Evolutionary conservation across 176 grass and related monocot genomes (phyloP).

Genomic region (Lolium rigidum): DNA sequence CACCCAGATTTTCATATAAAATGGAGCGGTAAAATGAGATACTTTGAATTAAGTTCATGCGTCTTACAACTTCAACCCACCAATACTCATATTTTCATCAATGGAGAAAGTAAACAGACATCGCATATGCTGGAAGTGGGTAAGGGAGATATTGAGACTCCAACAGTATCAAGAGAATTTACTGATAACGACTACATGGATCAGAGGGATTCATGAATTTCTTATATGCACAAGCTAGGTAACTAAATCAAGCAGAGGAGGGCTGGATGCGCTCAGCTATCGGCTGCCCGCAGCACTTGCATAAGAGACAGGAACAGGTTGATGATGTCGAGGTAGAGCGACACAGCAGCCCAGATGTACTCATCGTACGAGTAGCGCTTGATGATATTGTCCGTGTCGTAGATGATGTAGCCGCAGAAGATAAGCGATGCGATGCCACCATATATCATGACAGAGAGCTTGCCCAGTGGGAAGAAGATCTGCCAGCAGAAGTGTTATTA

Average conservation of each 20-base stretch:
- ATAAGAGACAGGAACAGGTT: conserved; percentile 70
- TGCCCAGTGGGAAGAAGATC: conserved; percentile 81
- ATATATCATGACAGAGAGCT: conserved; percentile 78
- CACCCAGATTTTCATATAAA: background rate
- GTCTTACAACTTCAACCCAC: background rate
- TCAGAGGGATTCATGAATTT: conserved; percentile 1
- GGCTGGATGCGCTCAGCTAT: conserved; percentile 35
- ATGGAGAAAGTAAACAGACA: background rate
- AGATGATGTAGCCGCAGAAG: conserved; percentile 86
- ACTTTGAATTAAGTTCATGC: background rate
- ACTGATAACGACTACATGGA: conserved; percentile 3
- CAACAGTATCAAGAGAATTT: background rate
- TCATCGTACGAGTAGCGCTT: conserved; percentile 70
- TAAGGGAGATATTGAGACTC: background rate
- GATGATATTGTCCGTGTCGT: conserved; percentile 79
- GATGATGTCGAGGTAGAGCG: conserved; percentile 77
- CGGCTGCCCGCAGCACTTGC: conserved; percentile 49
- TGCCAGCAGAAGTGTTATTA: conserved; percentile 43
- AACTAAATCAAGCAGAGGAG: background rate
- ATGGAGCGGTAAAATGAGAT: background rate
- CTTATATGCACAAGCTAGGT: conserved; percentile 40
- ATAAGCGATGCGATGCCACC: conserved; percentile 66
- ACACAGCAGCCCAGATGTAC: conserved; percentile 66
- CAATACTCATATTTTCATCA: background rate
- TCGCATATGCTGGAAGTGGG: background rate